A percentile compares a stretch with the other conserved stretches of the same genome.
These are phyloP conservation scores for Phytophthora multivora DNA, from an alignment of 352 stramenopile genomes.

Conservation along the genomic window DNA sequence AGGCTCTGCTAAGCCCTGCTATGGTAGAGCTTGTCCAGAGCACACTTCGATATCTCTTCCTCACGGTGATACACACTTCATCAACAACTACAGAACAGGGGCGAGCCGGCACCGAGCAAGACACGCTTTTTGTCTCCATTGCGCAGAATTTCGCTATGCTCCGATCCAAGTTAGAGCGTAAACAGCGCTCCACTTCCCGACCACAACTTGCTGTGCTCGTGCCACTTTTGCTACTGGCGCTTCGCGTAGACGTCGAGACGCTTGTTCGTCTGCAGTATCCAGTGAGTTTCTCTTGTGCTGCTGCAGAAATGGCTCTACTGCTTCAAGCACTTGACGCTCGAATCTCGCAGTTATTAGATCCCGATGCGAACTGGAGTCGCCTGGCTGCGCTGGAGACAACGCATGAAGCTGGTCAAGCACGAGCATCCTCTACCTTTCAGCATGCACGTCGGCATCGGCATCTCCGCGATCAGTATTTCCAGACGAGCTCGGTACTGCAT, in stretches of 20 bases:
- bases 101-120: constrained; percentile 20
- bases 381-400: constrained; percentile 66
- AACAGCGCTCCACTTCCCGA: constrained; percentile 8
- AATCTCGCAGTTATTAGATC: constrained; percentile 59
- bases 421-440: constrained; percentile 49
- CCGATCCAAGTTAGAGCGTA: constrained; percentile 26
- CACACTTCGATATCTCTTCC: constrained; percentile 45
- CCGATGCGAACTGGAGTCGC: constrained; percentile 56
- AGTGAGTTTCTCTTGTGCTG: constrained; percentile 45
- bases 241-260: constrained; percentile 66
- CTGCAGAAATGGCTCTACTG: constrained; percentile 47
- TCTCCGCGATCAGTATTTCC: constrained; percentile 64
- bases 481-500: constrained; percentile 64
- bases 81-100: neutral
- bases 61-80: constrained; percentile 41
- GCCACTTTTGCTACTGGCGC: constrained; percentile 57
- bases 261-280: constrained; percentile 70
- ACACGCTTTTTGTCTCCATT: constrained; percentile 52
- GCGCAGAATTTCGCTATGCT: constrained; percentile 39
- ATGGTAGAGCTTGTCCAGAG: constrained; percentile 49
- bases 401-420: constrained; percentile 51
- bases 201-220: constrained; percentile 40
- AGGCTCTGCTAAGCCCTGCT: constrained; percentile 26
- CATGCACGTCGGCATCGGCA: constrained; percentile 41
- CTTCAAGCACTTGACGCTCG: constrained; percentile 45